Percentiles rank a stretch among this genome's conserved stretches.
Evolutionary conservation across 2,329 filamentous ascomycete genomes (phyloP).

Genomic region (Polychaeton citri): DNA sequence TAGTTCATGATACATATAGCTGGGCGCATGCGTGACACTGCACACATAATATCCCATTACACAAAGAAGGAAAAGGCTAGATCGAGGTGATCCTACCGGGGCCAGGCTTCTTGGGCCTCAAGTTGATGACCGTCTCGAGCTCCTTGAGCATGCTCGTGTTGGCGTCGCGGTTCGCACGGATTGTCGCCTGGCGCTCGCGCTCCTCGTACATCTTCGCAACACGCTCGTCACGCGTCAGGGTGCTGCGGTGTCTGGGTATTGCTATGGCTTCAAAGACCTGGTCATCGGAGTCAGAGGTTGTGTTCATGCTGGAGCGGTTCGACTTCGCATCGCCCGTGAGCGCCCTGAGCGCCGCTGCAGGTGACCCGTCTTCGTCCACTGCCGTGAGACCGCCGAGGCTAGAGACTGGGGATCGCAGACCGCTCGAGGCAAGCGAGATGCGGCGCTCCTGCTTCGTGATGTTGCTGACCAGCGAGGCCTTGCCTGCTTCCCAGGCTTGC

Average conservation of each 20-base stretch:
- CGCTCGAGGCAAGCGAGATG: conserved; percentile 39
- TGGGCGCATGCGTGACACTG: too few species aligned
- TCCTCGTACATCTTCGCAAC: conserved; percentile 83
- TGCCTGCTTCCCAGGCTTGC: conserved; percentile 48
- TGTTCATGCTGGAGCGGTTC: conserved; percentile 35
- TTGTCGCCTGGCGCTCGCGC: conserved; percentile 56
- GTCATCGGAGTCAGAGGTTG: conserved; percentile 42
- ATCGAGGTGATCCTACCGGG: conserved; percentile 5
- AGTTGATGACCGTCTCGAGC: conserved; percentile 69
- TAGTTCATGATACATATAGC: too few species aligned
- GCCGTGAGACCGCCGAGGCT: conserved; percentile 52
- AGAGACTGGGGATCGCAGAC: conserved; percentile 32
- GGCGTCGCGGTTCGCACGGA: conserved; percentile 63
- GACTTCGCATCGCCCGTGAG: conserved; percentile 54
- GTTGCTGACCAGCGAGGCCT: conserved; percentile 65
- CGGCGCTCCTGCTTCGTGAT: conserved; percentile 64
- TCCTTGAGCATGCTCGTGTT: conserved; percentile 85
- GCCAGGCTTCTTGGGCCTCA: conserved; percentile 11
- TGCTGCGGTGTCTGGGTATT: conserved; percentile 49
- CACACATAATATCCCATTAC: too few species aligned
- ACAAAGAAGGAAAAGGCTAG: too few species aligned
- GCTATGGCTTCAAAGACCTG: conserved; percentile 90
- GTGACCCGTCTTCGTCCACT: conserved; percentile 42
- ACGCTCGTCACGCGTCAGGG: conserved; percentile 72
- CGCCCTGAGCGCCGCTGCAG: conserved; percentile 59